A percentile compares a stretch with the other conserved stretches of the same genome.
phyloP scores from a whole-genome alignment of 805 yeast genomes.

The Schizosaccharomyces japonicus region DNA sequence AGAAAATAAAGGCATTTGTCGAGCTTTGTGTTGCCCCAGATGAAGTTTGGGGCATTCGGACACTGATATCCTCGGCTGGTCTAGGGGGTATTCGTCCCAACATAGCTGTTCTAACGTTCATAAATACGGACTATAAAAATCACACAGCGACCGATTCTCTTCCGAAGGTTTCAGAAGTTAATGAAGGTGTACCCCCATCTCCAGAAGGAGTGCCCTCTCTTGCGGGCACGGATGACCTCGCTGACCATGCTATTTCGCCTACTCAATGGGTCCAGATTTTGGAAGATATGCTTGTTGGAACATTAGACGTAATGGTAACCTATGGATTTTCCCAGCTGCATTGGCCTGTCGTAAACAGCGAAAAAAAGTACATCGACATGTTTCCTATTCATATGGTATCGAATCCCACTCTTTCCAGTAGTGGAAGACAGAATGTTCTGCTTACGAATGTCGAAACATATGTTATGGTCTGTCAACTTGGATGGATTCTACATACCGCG shows the following conservation, averaged over 20 bases:
- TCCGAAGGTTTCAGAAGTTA: neutral
- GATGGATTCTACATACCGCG: slow-evolving; percentile 79
- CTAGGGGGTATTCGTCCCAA: slow-evolving; percentile 97
- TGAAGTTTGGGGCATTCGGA: slow-evolving; percentile 84
- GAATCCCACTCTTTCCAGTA: slow-evolving; percentile 36
- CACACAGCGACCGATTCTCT: neutral
- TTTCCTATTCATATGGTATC: slow-evolving; percentile 83
- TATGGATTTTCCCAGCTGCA: slow-evolving; percentile 51
- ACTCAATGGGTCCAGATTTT: slow-evolving; percentile 66
- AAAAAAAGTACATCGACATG: slow-evolving; percentile 41
- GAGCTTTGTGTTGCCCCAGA: slow-evolving; percentile 75
- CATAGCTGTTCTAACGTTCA: slow-evolving; percentile 76
- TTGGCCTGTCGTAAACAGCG: slow-evolving; percentile 28
- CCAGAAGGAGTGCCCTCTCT: neutral
- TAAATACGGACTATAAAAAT: slow-evolving; percentile 22
- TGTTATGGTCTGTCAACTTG: slow-evolving; percentile 75
- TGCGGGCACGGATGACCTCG: neutral
- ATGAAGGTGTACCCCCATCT: neutral
- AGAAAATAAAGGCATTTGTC: slow-evolving; percentile 73
- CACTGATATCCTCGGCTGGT: slow-evolving; percentile 78
- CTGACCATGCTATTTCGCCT: neutral
- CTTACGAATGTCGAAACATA: slow-evolving; percentile 91
- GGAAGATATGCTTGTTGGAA: slow-evolving; percentile 72
- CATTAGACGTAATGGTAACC: slow-evolving; percentile 81
- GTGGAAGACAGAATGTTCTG: slow-evolving; percentile 40